Evolutionary conservation across 1,284 basidiomycete species (phyloP).

Genomic region (Boletellus sp.): DNA sequence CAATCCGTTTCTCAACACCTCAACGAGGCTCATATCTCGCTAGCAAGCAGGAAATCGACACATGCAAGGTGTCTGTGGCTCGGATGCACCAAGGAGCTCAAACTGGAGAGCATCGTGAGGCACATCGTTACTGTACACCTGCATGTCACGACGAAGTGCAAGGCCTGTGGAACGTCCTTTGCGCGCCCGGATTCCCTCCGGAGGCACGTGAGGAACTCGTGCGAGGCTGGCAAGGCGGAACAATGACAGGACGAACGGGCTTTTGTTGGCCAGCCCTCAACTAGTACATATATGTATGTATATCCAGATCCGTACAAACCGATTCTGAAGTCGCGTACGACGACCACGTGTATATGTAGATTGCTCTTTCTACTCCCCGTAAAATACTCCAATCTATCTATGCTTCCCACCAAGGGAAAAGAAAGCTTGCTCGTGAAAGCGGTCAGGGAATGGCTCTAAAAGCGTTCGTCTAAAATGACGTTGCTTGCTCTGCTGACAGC

Average conservation of each 20-base stretch:
- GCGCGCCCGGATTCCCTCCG: slow-evolving; percentile 32
- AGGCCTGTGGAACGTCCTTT: slow-evolving; percentile 18
- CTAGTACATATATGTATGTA: too few relatives aligned
- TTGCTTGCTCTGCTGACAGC: slow-evolving; percentile 17
- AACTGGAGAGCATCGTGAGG: slow-evolving; percentile 24
- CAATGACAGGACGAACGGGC: neutral
- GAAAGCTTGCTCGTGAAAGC: too few relatives aligned
- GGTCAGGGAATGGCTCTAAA: too few relatives aligned
- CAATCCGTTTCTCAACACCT: slow-evolving; percentile 18
- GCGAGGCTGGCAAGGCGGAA: slow-evolving; percentile 2
- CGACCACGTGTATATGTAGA: too few relatives aligned
- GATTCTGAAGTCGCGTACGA: too few relatives aligned
- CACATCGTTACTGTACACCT: slow-evolving; percentile 27
- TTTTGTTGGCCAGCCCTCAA: neutral
- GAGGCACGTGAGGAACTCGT: slow-evolving; percentile 24
- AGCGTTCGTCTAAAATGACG: neutral
- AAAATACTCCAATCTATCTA: too few relatives aligned
- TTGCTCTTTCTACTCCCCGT: too few relatives aligned
- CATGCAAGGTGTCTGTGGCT: slow-evolving; percentile 19
- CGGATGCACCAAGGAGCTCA: slow-evolving; percentile 23
- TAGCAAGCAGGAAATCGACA: slow-evolving; percentile 7
- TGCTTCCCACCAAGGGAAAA: too few relatives aligned
- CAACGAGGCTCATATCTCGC: slow-evolving; percentile 3
- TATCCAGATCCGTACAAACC: too few relatives aligned
- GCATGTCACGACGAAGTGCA: slow-evolving; percentile 13